Evolutionary conservation across 2,329 filamentous ascomycete genomes (phyloP).

Genomic region (Stenocarpella maydis): DNA sequence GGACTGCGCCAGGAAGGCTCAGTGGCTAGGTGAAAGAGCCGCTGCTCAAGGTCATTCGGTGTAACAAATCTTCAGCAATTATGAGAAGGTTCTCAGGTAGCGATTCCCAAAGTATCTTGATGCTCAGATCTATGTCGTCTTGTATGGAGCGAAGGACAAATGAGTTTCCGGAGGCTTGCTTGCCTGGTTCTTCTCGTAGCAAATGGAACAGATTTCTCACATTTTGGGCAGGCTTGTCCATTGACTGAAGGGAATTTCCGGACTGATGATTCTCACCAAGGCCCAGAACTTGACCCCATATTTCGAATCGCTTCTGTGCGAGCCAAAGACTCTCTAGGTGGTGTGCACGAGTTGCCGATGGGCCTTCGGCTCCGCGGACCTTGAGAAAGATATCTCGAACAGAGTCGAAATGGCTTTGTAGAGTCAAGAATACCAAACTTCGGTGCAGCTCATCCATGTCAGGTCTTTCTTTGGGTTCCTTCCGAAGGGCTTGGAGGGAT

Average conservation of each 20-base stretch:
- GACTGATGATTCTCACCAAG: not conserved
- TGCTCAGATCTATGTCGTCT: not conserved
- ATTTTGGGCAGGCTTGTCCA: too few relatives aligned
- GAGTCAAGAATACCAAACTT: not conserved
- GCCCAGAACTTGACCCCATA: not conserved
- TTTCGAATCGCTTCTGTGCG: not conserved
- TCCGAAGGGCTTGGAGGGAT: not conserved
- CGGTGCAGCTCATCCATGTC: not conserved
- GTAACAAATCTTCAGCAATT: not conserved
- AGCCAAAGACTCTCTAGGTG: not conserved
- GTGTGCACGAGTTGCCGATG: not conserved
- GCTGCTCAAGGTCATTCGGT: too few relatives aligned
- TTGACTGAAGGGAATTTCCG: too few relatives aligned
- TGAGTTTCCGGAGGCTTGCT: not conserved
- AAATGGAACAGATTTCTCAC: not conserved
- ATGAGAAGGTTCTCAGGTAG: not conserved
- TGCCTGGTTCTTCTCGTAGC: not conserved
- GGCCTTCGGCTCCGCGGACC: not conserved
- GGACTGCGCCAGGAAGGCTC: too few relatives aligned
- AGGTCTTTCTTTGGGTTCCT: not conserved
- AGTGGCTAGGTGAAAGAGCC: too few relatives aligned
- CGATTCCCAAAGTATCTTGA: not conserved
- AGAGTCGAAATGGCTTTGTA: not conserved
- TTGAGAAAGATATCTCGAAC: not conserved
- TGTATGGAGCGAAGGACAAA: not conserved